These are phyloP conservation scores for Orychophragmus violaceus DNA, from an alignment of 345 rosid genomes.

Conservation along the genomic window DNA sequence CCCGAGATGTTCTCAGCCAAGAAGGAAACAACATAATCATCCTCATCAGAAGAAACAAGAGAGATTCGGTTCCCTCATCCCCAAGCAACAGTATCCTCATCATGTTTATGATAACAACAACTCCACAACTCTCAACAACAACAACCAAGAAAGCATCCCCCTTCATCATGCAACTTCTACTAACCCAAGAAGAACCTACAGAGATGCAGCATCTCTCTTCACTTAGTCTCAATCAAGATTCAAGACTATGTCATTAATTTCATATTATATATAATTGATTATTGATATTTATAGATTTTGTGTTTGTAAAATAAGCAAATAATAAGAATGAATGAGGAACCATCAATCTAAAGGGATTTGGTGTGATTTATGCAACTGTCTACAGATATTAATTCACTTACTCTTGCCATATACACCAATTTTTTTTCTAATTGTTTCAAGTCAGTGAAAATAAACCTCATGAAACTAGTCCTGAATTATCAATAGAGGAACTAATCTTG, in stretches of 20 bases:
- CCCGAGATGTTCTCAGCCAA: slow-evolving; percentile 61
- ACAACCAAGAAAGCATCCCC: slow-evolving; percentile 9
- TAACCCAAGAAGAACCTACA: slow-evolving; percentile 33
- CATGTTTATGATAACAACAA: slow-evolving; percentile 12
- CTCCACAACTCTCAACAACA: slow-evolving; percentile 20
- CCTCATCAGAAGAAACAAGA: slow-evolving; percentile 42
- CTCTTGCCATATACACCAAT: background rate
- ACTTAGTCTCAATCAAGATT: slow-evolving; percentile 24
- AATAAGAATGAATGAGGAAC: slow-evolving; percentile 20
- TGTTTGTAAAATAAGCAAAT: slow-evolving; percentile 20
- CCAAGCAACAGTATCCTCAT: slow-evolving; percentile 35
- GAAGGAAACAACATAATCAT: slow-evolving; percentile 41
- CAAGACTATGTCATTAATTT: slow-evolving; percentile 23
- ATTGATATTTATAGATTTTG: slow-evolving; percentile 8
- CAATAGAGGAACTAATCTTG: background rate
- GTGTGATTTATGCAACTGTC: slow-evolving; percentile 7
- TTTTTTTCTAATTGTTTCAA: background rate
- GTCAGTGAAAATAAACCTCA: background rate
- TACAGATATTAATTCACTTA: background rate
- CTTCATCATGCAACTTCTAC: slow-evolving; percentile 13
- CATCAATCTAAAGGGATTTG: slow-evolving; percentile 27
- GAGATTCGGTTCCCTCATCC: slow-evolving; percentile 40
- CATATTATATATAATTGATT: slow-evolving; percentile 17
- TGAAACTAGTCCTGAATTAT: background rate
- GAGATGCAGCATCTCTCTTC: slow-evolving; percentile 36